Evolutionary conservation across 768 basidiomycete species (phyloP).

Genomic region (Multifurca ochricompacta): DNA sequence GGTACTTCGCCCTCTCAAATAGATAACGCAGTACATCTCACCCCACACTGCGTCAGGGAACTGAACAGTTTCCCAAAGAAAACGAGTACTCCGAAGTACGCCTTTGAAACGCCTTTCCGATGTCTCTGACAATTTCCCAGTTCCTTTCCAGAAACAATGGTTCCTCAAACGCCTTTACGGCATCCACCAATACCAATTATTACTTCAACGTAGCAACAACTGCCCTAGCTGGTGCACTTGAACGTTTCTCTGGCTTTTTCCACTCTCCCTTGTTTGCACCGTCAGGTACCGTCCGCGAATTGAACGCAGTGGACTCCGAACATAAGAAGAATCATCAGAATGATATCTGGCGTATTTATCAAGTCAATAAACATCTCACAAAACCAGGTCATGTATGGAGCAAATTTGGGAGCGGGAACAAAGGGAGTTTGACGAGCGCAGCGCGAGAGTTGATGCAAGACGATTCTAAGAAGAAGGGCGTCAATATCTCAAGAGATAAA

Average conservation of each 20-base stretch:
- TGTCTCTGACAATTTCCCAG: constrained; percentile 30
- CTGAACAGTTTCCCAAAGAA: constrained; percentile 77
- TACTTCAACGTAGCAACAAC: constrained; percentile 64
- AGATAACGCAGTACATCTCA: neutral
- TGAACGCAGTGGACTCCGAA: constrained; percentile 95
- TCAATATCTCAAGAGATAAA: constrained; percentile 29
- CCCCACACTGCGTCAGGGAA: constrained; percentile 43
- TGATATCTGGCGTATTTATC: constrained; percentile 92
- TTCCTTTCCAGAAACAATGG: constrained; percentile 80
- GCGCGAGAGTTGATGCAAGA: constrained; percentile 50
- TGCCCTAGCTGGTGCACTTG: constrained; percentile 59
- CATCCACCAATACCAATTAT: constrained; percentile 87
- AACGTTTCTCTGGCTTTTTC: constrained; percentile 82
- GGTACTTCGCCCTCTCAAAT: constrained; percentile 39
- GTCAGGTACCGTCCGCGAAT: constrained; percentile 79
- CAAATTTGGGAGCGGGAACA: constrained; percentile 89
- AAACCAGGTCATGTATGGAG: constrained; percentile 75
- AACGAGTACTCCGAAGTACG: constrained; percentile 88
- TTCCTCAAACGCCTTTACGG: constrained; percentile 87
- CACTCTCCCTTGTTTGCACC: constrained; percentile 85
- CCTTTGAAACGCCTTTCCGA: neutral
- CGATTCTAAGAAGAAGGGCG: constrained; percentile 28
- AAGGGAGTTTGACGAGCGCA: constrained; percentile 58
- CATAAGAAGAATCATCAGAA: constrained; percentile 92
- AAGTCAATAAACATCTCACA: constrained; percentile 83